phyloP scores from a whole-genome alignment of 2,329 filamentous ascomycete species.

The Fusarium multiceps region DNA sequence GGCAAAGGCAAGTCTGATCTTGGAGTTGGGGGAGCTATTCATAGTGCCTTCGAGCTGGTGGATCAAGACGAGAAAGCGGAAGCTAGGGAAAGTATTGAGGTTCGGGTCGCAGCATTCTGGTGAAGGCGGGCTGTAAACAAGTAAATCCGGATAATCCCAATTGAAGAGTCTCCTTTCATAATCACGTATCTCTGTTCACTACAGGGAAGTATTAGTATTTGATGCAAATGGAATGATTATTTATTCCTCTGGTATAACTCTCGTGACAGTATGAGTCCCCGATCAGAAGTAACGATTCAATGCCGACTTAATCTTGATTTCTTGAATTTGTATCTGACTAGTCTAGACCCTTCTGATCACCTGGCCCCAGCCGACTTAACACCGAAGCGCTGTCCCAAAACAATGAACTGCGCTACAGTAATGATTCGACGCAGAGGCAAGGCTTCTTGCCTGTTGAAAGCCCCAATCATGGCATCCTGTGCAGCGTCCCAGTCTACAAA shows the following conservation, averaged over 20 bases:
- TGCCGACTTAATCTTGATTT: too few relatives aligned
- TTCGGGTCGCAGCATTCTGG: slow-evolving; percentile 5
- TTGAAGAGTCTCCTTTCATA: background rate
- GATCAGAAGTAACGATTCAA: too few relatives aligned
- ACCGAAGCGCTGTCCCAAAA: background rate
- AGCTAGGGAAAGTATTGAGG: slow-evolving; percentile 4
- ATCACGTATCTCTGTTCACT: too few relatives aligned
- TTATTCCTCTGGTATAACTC: too few relatives aligned
- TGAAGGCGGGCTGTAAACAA: background rate
- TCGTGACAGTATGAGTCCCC: too few relatives aligned
- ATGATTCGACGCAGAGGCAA: background rate
- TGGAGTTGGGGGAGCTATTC: slow-evolving; percentile 7
- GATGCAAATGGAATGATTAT: too few relatives aligned
- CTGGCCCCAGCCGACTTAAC: background rate
- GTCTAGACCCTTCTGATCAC: too few relatives aligned
- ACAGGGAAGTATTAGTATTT: too few relatives aligned
- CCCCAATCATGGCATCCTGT: background rate
- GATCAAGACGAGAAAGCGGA: background rate
- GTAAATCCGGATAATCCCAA: background rate
- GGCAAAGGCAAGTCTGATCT: background rate
- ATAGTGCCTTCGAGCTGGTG: slow-evolving; percentile 7
- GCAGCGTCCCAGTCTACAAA: slow-evolving; percentile 4
- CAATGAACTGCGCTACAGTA: slow-evolving; percentile 5
- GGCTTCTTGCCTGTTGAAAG: background rate
- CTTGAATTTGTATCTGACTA: too few relatives aligned